A percentile compares a stretch with the other conserved stretches of the same genome.
These are phyloP conservation scores for Halenospora varia DNA, from an alignment of 495 filamentous ascomycete species.

Conservation along the genomic window DNA sequence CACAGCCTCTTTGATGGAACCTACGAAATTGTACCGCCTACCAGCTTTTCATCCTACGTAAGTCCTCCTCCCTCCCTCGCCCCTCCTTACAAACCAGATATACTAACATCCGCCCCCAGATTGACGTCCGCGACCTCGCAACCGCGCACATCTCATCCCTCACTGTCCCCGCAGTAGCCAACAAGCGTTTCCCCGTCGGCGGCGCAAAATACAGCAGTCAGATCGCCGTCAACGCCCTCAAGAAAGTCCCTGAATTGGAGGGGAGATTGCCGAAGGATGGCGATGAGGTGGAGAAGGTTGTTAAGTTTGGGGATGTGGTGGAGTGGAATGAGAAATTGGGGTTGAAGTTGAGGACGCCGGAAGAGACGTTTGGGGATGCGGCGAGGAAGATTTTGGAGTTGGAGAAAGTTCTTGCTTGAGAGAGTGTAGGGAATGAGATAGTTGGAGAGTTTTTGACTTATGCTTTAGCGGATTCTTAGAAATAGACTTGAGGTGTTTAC, in stretches of 20 bases:
- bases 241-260: conserved; percentile 26
- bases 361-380: conserved; percentile 35
- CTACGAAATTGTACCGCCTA: conserved; percentile 26
- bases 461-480: no score
- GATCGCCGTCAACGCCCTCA: conserved; percentile 31
- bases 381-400: conserved; percentile 30
- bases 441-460: no score
- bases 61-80: background rate
- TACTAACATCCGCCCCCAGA: conserved; percentile 15
- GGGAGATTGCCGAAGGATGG: conserved; percentile 31
- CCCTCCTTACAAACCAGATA: background rate
- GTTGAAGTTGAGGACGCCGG: conserved; percentile 25
- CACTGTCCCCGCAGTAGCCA: conserved; percentile 23
- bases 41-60: conserved; percentile 30
- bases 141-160: conserved; percentile 33
- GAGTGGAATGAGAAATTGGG: conserved; percentile 30
- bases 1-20: conserved; percentile 33
- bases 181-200: conserved; percentile 34
- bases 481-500: no score
- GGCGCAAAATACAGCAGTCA: conserved; percentile 30
- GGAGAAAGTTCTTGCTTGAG: conserved; percentile 2
- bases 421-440: background rate
- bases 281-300: conserved; percentile 22
- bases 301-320: conserved; percentile 22
- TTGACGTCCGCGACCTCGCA: conserved; percentile 39